phyloP scores from a whole-genome alignment of 148 eudicot species.

The Diospyros lotus region DNA sequence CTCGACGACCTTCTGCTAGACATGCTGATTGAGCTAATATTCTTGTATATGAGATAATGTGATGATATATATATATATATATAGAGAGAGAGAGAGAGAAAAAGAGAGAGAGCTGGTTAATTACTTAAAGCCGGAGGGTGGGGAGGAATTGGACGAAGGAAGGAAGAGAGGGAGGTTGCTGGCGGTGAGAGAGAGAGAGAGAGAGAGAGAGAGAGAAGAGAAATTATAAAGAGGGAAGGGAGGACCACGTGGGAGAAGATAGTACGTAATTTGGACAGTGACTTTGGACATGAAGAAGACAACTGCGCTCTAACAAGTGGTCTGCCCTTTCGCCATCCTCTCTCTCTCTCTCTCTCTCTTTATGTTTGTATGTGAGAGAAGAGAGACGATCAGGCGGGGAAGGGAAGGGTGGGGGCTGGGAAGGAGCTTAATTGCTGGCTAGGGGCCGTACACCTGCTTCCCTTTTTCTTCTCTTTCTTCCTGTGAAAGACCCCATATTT shows the following conservation, averaged over 20 bases:
- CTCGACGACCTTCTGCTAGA: constrained; percentile 72
- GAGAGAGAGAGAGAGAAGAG: constrained; percentile 6
- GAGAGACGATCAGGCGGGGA: no score
- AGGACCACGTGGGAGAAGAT: constrained; percentile 7
- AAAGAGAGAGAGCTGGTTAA: background rate
- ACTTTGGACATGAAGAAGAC: constrained; percentile 54
- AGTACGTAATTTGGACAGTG: constrained; percentile 34
- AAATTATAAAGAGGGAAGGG: constrained; percentile 15
- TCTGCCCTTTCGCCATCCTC: background rate
- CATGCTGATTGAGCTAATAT: constrained; percentile 24
- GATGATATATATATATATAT: no score
- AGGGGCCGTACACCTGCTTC: no score
- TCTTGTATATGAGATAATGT: no score
- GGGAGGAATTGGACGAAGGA: background rate
- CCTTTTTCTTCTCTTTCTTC: no score
- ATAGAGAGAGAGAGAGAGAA: no score
- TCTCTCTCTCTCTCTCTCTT: no score
- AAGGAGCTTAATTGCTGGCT: no score
- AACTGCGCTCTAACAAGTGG: constrained; percentile 34
- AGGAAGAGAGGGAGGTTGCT: constrained; percentile 13
- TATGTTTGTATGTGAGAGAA: no score
- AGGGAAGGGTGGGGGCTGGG: no score
- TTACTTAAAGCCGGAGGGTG: background rate
- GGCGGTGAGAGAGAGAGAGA: constrained; percentile 7
- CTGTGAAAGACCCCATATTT: no score